Percentiles rank a stretch among this genome's conserved stretches.
Conservation (phyloP, 805 yeast species). For the Candida montana region DNA sequence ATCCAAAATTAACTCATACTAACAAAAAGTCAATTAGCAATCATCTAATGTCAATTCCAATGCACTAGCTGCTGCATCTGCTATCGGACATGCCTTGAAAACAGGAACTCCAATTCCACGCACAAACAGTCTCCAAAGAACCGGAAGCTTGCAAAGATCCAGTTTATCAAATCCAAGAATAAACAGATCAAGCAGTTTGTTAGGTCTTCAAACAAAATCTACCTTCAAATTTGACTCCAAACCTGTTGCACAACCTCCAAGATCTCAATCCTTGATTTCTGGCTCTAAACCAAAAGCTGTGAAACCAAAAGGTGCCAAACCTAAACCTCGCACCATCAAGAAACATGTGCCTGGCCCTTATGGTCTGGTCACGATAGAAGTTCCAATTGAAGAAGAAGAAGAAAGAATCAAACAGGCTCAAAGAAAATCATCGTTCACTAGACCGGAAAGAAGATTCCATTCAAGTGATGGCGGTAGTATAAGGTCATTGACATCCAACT, state of each 20-base stretch:
- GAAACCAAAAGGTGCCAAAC: constrained; percentile 2
- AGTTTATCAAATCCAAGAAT: constrained; percentile 4
- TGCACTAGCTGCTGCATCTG: constrained; percentile 61
- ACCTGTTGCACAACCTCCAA: constrained; percentile 14
- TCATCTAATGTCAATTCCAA: constrained; percentile 34
- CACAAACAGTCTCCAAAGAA: constrained; percentile 24
- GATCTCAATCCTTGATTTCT: constrained; percentile 16
- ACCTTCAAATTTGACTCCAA: constrained; percentile 7
- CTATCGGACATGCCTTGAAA: constrained; percentile 45
- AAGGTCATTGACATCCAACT: constrained; percentile 10
- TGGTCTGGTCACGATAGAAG: constrained; percentile 66
- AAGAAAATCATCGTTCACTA: constrained; percentile 6
- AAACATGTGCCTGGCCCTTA: constrained; percentile 70
- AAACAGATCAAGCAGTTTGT: constrained; percentile 18
- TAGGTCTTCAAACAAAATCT: constrained; percentile 21
- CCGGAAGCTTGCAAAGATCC: constrained; percentile 18
- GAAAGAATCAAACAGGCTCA: constrained; percentile 11
- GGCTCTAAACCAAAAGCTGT: constrained; percentile 1
- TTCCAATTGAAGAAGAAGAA: constrained; percentile 39
- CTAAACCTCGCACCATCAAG: constrained; percentile 45
- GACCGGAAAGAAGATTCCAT: constrained; percentile 2
- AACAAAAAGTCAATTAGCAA: constrained; percentile 11
- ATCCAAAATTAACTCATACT: constrained; percentile 2
- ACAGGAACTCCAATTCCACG: constrained; percentile 27
- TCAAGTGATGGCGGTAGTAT: constrained; percentile 10